Conservation (phyloP, 306 rosid species). For the Inga leiocalycina region DNA sequence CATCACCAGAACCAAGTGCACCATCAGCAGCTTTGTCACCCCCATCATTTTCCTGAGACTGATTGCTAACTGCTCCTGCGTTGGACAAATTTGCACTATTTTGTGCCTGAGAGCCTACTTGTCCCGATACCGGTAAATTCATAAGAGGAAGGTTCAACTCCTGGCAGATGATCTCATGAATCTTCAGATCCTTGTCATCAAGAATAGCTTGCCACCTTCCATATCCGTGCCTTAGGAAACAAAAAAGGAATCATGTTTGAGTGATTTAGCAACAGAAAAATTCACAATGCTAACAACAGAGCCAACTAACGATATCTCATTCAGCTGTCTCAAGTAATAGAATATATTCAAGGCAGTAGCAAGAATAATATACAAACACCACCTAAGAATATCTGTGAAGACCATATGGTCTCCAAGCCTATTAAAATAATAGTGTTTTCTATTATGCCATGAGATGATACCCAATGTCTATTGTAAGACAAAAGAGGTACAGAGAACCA, state of each 20-base stretch:
- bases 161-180: constrained; percentile 86
- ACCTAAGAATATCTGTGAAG: neutral
- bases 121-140: constrained; percentile 73
- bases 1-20: constrained; percentile 43
- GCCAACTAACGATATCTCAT: neutral
- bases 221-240: constrained; percentile 77
- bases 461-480: constrained; percentile 3
- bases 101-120: constrained; percentile 61
- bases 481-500: constrained; percentile 5
- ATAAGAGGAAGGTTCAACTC: constrained; percentile 91
- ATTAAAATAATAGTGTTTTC: constrained; percentile 19
- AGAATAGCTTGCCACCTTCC: constrained; percentile 99
- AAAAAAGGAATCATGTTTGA: constrained; percentile 30
- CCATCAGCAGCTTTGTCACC: constrained; percentile 40
- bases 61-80: constrained; percentile 38
- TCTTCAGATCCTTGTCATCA: constrained; percentile 90
- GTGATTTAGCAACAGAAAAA: constrained; percentile 26
- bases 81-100: constrained; percentile 41
- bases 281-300: constrained; percentile 10
- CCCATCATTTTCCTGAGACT: constrained; percentile 57
- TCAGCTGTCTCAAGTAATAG: constrained; percentile 11
- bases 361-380: constrained; percentile 19
- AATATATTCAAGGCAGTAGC: constrained; percentile 16
- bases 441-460: constrained; percentile 18
- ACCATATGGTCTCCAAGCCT: neutral